Evolutionary conservation across 2,329 filamentous ascomycete species (phyloP).

Genomic region (Myriangium duriaei): DNA sequence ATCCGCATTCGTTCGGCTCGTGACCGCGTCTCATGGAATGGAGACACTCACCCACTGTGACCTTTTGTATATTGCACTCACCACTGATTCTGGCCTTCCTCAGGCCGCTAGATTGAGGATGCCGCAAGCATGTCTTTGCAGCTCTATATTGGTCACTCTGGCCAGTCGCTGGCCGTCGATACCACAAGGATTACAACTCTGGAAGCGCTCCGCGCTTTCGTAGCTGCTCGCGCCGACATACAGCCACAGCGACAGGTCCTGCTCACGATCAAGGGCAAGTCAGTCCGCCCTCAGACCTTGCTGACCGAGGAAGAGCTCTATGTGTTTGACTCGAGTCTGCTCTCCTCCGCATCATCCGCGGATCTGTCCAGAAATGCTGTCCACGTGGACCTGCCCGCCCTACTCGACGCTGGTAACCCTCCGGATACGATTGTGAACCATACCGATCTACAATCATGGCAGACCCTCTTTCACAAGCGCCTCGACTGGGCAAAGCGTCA

Average conservation of each 20-base stretch:
- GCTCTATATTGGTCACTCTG: constrained; percentile 86
- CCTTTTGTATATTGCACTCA: too few species aligned
- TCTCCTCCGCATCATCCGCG: constrained; percentile 32
- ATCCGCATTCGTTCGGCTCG: too few species aligned
- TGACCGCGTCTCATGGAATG: too few species aligned
- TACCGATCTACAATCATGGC: constrained; percentile 76
- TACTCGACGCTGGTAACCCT: constrained; percentile 47
- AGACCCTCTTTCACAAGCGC: constrained; percentile 68
- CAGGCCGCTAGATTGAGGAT: too few species aligned
- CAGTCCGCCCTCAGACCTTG: constrained; percentile 68
- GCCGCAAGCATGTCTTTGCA: constrained; percentile 60
- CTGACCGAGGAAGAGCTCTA: constrained; percentile 81
- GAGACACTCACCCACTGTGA: too few species aligned
- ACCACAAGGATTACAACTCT: constrained; percentile 62
- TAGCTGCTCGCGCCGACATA: constrained; percentile 62
- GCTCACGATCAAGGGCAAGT: constrained; percentile 73
- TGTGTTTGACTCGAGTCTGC: constrained; percentile 66
- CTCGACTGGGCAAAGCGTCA: constrained; percentile 66
- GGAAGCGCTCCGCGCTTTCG: constrained; percentile 74
- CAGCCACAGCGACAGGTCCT: constrained; percentile 69
- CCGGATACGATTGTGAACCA: constrained; percentile 77
- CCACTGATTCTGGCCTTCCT: too few species aligned
- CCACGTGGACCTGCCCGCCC: constrained; percentile 42
- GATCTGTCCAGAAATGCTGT: constrained; percentile 12
- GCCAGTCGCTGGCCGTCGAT: constrained; percentile 72